These are phyloP conservation scores for Helicostylum pulchrum DNA, from an alignment of 192 early-diverging fungal species.

Conservation along the genomic window DNA sequence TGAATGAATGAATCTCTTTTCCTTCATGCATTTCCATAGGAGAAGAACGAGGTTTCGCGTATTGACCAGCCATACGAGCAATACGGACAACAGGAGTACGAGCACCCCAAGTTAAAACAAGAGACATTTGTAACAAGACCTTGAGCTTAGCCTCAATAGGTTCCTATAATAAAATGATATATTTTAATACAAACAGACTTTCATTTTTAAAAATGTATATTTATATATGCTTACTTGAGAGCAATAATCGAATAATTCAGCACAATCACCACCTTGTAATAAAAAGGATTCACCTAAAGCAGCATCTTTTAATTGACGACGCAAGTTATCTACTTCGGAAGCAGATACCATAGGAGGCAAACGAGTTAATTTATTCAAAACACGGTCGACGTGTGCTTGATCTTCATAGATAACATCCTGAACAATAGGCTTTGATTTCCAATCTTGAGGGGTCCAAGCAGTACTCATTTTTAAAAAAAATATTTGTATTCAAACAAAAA, in stretches of 20 bases:
- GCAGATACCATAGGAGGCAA: constrained; percentile 91
- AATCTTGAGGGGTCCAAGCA: constrained; percentile 65
- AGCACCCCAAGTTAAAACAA: constrained; percentile 92
- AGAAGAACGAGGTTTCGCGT: constrained; percentile 95
- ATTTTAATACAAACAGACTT: neutral
- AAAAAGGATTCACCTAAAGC: constrained; percentile 90
- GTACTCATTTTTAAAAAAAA: no score
- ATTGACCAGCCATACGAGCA: constrained; percentile 98
- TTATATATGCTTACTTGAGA: constrained; percentile 54
- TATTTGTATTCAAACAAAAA: no score
- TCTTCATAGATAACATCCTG: constrained; percentile 92
- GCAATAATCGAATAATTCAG: constrained; percentile 98
- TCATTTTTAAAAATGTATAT: neutral
- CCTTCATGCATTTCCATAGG: constrained; percentile 87
- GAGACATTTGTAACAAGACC: constrained; percentile 95
- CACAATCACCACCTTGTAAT: constrained; percentile 98
- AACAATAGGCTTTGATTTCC: constrained; percentile 71
- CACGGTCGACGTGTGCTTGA: constrained; percentile 60
- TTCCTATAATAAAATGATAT: constrained; percentile 40
- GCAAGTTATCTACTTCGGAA: constrained; percentile 79
- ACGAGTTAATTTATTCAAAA: constrained; percentile 69
- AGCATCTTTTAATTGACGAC: constrained; percentile 81
- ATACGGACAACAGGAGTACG: constrained; percentile 92
- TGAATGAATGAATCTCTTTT: constrained; percentile 79
- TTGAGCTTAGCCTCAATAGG: constrained; percentile 95